Evolutionary conservation across 2,329 filamentous ascomycete species (phyloP), one percentile per base, ranked within the genome.

Genomic region (Paramyrothecium roridum): DNA sequence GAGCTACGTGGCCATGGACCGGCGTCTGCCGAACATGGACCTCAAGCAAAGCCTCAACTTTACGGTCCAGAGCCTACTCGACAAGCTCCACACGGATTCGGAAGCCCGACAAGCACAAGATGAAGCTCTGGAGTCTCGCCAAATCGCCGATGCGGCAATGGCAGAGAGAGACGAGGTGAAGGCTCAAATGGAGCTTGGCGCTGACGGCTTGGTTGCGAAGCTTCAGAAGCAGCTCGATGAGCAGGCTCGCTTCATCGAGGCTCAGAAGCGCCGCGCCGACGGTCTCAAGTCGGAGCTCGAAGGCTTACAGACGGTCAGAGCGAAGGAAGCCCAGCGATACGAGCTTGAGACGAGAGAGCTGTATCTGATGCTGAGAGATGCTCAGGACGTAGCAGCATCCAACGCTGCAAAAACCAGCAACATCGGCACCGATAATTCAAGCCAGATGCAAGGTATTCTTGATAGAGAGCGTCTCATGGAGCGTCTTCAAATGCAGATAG

Each of bases 1-100:
- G 61, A 96, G 92, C 73, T 98, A 98, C 73, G 93, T 99, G 59
- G 93, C 93, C 65, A 99, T 99, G 93, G 95, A 99, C 73, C 85
- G 95, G 67, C 84, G 95, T 60, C 75, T 98, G 61, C 95, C 95
- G 43, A 93, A 99, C 73, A 93, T 98, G 86, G 95, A 99, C 71
- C 83, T 99, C 57, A 97, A 97, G 77, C 93, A 98, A 72, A 96
- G 92, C 68, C 83, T 99, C 61, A 97, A 96, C 71, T 98, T 98
- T 67, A 97, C 93, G 0, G 95, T 99, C 11, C 95, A 98, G 75
- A 96, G 86, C 71, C 80, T 99, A 63, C 80, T 99, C 59, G 95
- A 98, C 76, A 96, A 96, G 75, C 80, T 99, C 52, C 95, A 98
- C 69, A 98, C 95, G 2, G 95, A 99, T 74, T 93, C 91, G 0